Evolutionary conservation across 1,139 yeast species (phyloP), one percentile per base, ranked within the genome.

Genomic region (Suhomyces bokatorum): DNA sequence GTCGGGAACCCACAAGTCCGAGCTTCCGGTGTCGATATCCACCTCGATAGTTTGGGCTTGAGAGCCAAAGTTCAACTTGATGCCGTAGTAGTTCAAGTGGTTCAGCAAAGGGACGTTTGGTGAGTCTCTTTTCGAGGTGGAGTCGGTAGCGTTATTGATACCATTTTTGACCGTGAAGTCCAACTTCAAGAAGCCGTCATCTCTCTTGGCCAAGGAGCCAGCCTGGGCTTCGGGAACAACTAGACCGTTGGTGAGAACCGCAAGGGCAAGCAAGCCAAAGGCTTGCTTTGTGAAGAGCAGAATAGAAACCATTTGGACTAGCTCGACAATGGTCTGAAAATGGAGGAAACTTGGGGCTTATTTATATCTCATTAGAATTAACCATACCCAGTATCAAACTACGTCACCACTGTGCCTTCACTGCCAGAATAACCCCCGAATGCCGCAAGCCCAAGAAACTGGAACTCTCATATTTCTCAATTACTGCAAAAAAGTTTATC

Each of bases 21-120:
- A 52, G 32, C 57, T 51, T 13, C 63, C 62, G 5, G 62, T 57
- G 43, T 58, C 61, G 27, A 59, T 42, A 31, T 45, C 51, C 7
- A 49, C 55, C 14, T 37, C 33, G 14, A 48, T 24, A 20, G 33
- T 14, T 27, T 50, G 49, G 15, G 32, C 35, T 28, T 48, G 35
- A 10, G 54, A 48, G 10, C 54, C 52, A 12, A 51, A 34, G 15
- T 32, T 29, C 32, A 50, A 43, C 32, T 39, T 28, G 13, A 43
- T 45, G 16, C 48, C 42, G 43, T 50, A 50, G 42, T 43, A 42
- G 15, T n/a, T 13, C 9, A 32, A 26, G 32, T 42, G 32, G 37
- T 40, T 40, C 11, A n/a, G 15, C 40, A 46, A 40, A 20, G 43
- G 40, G 11, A 37, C 29, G 10, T 29, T 12, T n/a, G 31, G 32